These are phyloP conservation scores for Tetracentron sinense DNA, from an alignment of 164 flowering plant species.

Conservation along the genomic window DNA sequence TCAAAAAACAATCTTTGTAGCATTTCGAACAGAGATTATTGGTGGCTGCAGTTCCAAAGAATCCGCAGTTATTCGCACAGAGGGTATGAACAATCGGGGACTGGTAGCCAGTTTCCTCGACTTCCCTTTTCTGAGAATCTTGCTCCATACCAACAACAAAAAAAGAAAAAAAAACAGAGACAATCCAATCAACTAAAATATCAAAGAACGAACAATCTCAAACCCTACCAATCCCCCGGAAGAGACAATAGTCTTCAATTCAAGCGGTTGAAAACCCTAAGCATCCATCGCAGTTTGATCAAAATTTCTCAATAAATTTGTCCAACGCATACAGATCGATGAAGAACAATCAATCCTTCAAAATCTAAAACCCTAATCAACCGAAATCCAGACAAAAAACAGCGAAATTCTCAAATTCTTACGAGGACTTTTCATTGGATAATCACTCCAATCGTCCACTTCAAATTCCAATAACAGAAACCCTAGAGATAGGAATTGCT, in stretches of 20 bases:
- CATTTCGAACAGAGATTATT: constrained; percentile 23
- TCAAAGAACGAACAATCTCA: background rate
- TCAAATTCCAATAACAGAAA: too few relatives aligned
- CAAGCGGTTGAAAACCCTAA: background rate
- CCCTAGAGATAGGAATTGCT: too few relatives aligned
- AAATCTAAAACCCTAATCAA: background rate
- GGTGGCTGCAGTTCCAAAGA: constrained; percentile 18
- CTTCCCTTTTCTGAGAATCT: constrained; percentile 15
- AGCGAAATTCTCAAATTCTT: too few relatives aligned
- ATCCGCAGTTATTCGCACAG: constrained; percentile 22
- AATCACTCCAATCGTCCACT: too few relatives aligned
- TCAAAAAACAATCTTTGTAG: constrained; percentile 13
- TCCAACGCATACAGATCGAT: background rate
- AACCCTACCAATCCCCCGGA: background rate
- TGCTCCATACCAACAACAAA: constrained; percentile 12
- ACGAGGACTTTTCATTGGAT: too few relatives aligned
- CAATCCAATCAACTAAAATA: background rate
- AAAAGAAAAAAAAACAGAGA: background rate
- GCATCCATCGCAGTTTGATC: background rate
- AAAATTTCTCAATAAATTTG: too few relatives aligned
- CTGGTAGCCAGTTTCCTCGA: constrained; percentile 11
- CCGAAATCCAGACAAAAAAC: background rate
- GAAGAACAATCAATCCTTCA: background rate
- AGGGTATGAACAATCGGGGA: constrained; percentile 7
- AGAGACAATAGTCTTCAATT: background rate